Conservation (phyloP, 2,329 filamentous ascomycete species). For the Pestalotiopsis sp. region DNA sequence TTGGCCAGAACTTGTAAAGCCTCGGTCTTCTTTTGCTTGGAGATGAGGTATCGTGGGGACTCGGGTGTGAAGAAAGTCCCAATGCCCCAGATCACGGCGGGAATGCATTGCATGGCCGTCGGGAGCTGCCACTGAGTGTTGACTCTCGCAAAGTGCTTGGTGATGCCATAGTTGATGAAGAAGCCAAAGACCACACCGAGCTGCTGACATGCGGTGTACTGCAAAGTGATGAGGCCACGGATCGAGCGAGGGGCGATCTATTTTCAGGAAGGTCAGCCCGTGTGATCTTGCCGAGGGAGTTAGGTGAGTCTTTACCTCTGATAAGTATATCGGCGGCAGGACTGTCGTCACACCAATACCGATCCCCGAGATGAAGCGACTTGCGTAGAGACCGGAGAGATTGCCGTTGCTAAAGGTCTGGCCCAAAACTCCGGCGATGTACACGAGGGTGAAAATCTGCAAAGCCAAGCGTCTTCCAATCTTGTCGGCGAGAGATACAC, state of each 20-base stretch:
- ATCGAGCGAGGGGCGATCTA: conserved; percentile 31
- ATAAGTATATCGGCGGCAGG: conserved; percentile 30
- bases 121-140: conserved; percentile 31
- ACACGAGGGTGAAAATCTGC: conserved; percentile 33
- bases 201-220: conserved; percentile 37
- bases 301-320: conserved; percentile 20
- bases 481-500: conserved; percentile 26
- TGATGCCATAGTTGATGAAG: conserved; percentile 38
- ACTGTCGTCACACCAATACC: conserved; percentile 31
- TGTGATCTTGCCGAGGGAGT: not conserved
- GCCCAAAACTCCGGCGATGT: conserved; percentile 39
- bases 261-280: not conserved
- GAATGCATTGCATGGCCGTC: conserved; percentile 27
- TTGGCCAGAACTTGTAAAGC: conserved; percentile 19
- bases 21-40: conserved; percentile 22
- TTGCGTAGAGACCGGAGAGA: conserved; percentile 26
- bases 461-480: conserved; percentile 27
- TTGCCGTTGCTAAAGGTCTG: conserved; percentile 33
- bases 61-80: conserved; percentile 27
- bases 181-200: conserved; percentile 36
- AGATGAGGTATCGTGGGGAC: conserved; percentile 27
- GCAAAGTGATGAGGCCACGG: conserved; percentile 33
- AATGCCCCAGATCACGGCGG: conserved; percentile 29
- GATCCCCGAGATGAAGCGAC: conserved; percentile 29
- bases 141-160: conserved; percentile 28